Evolutionary conservation across 495 filamentous ascomycete species (phyloP), one percentile per base, ranked within the genome.

Genomic region (Copromyces sp.): DNA sequence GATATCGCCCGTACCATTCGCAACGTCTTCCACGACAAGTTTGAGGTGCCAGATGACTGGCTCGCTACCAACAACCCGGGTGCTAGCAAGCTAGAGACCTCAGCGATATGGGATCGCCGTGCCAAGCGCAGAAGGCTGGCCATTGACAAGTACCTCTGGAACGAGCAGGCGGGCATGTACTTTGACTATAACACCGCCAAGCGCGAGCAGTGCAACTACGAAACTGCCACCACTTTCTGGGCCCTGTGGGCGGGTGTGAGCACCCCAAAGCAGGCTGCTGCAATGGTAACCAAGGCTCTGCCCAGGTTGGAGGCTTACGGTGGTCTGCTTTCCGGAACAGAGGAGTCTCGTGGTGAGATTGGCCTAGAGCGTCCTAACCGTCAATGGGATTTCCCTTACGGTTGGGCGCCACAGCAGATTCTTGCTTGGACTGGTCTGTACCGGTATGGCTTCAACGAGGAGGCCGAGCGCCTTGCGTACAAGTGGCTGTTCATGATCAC

Each of bases 341-440:
- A 96, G 80, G 86, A 92, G 79, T 95, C 92, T 37, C 91, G 95
- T 38, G 95, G 95, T 24, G 84, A 84, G 11, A 85, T 97, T 71
- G 89, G 90, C 16, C 77, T 97, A n/a, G 88, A 92, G 75, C 87
- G 93, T 14, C 95, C 95, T 3, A 97, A 97, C 76, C 88, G 94
- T 41, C 95, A 99, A 80, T 99, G 95, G 95, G 95, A 99, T 80
- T 99, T 94, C 79, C 95, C 95, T 1, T 97, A 94, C 79, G 95
- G 95, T 65, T 99, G 95, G 95, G 95, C 95, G 24, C 95, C 95
- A 11, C 95, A 99, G 85, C 95, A 99, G 84, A 98, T 99, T 83
- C 89, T 99, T 40, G 95, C 95, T 2, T 98, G 96, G 95, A 93
- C 90, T 0, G 96, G 93, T 7, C 85, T 99, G 40, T 86, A 92